Evolutionary conservation across 2,329 filamentous ascomycete species (phyloP).

Genomic region (Capronia coronata): DNA sequence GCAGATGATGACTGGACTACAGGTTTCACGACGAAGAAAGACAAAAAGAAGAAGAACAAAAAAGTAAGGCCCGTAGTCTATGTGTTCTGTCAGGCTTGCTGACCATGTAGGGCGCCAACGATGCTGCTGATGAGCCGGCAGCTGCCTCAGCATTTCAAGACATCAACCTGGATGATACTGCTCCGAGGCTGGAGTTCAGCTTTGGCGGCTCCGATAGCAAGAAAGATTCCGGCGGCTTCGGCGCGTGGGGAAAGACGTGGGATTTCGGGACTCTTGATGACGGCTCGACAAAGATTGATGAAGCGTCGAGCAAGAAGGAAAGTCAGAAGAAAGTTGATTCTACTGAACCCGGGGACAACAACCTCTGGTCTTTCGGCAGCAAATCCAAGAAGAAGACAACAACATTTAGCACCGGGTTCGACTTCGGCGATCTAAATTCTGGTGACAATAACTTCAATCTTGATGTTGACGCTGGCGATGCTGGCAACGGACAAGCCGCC

Average conservation of each 20-base stretch:
- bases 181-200: conserved; percentile 52
- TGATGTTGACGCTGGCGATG: conserved; percentile 45
- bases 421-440: conserved; percentile 40
- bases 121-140: conserved; percentile 33
- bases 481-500: conserved; percentile 37
- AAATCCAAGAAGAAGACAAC: conserved; percentile 37
- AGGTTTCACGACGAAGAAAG: conserved; percentile 40
- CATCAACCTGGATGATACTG: conserved; percentile 57
- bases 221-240: conserved; percentile 42
- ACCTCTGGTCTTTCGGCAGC: conserved; percentile 37
- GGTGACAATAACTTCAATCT: conserved; percentile 39
- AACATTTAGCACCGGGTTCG: conserved; percentile 33
- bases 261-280: conserved; percentile 38
- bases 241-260: conserved; percentile 58
- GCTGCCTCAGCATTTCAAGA: conserved; percentile 57
- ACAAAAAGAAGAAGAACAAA: conserved; percentile 51
- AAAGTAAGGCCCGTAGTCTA: conserved; percentile 39
- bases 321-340: conserved; percentile 29
- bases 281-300: conserved; percentile 30
- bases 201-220: conserved; percentile 46
- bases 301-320: conserved; percentile 26
- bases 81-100: neutral
- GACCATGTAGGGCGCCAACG: conserved; percentile 30
- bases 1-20: conserved; percentile 48
- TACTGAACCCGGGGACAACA: conserved; percentile 29